A percentile compares a stretch with the other conserved stretches of the same genome.
Evolutionary conservation across 495 filamentous ascomycete genomes (phyloP).

Genomic region (Aspergillus sclerotioniger): DNA sequence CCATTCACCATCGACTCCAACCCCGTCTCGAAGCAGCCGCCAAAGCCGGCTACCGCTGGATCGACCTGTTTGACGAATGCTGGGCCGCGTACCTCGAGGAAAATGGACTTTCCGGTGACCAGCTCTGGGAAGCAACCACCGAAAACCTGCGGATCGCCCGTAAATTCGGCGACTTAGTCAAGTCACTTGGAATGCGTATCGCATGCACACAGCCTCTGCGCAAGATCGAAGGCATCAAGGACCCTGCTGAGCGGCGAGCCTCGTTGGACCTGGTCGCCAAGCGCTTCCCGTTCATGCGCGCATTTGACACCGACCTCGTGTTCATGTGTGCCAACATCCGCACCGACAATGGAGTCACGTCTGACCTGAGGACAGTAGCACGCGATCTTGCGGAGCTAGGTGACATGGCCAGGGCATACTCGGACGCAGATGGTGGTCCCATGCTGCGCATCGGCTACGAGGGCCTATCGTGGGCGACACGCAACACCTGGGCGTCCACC

Average conservation of each 20-base stretch:
- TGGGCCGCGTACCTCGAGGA: conserved; percentile 36
- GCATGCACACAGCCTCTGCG: conserved; percentile 35
- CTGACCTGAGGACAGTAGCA: conserved; percentile 30
- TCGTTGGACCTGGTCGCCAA: conserved; percentile 28
- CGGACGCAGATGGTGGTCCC: conserved; percentile 27
- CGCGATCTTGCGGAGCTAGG: conserved; percentile 30
- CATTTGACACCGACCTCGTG: conserved; percentile 35
- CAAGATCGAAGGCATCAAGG: conserved; percentile 30
- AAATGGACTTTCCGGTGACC: conserved; percentile 21
- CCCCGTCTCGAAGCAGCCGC: conserved; percentile 32
- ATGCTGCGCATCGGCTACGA: conserved; percentile 35
- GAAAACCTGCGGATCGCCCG: conserved; percentile 29
- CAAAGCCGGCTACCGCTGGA: conserved; percentile 30
- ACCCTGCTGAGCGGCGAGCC: conserved; percentile 22
- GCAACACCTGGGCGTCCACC: conserved; percentile 58
- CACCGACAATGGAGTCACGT: conserved; percentile 28
- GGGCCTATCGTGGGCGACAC: conserved; percentile 59
- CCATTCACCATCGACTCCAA: conserved; percentile 25
- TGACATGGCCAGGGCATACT: conserved; percentile 30
- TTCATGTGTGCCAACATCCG: conserved; percentile 37
- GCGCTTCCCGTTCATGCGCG: conserved; percentile 39
- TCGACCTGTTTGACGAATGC: conserved; percentile 40
- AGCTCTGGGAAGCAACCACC: conserved; percentile 30
- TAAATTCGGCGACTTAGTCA: conserved; percentile 28
- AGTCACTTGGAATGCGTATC: conserved; percentile 30